phyloP scores from a whole-genome alignment of 352 stramenopile genomes.

The Phytophthora pisi region DNA sequence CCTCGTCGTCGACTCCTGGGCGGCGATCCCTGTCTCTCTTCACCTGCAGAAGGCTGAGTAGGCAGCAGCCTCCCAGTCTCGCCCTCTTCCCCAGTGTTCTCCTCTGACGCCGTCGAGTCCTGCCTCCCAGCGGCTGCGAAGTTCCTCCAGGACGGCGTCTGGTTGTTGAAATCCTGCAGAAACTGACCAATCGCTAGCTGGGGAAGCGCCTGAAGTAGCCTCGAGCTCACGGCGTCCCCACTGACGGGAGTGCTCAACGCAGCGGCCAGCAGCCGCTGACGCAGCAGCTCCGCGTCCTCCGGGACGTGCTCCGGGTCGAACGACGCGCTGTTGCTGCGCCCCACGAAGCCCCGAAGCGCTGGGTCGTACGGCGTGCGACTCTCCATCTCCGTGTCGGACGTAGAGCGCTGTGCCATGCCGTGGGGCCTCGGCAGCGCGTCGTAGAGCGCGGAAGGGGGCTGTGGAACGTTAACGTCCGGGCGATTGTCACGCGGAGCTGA shows the following conservation, averaged over 20 bases:
- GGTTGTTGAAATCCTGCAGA: slow-evolving; percentile 39
- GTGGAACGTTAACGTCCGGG: slow-evolving; percentile 4
- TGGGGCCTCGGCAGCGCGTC: slow-evolving; percentile 31
- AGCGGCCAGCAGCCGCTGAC: slow-evolving; percentile 17
- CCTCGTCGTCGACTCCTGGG: slow-evolving; percentile 23
- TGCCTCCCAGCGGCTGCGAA: slow-evolving; percentile 20
- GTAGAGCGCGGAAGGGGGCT: neutral
- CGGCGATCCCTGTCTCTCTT: slow-evolving; percentile 7
- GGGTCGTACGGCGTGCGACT: slow-evolving; percentile 9
- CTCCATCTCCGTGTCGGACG: slow-evolving; percentile 12
- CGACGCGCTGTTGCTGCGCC: slow-evolving; percentile 22
- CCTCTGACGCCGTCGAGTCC: slow-evolving; percentile 7
- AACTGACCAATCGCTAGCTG: slow-evolving; percentile 41
- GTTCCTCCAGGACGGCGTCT: slow-evolving; percentile 26
- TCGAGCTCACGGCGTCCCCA: slow-evolving; percentile 32
- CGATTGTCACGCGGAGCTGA: slow-evolving; percentile 6
- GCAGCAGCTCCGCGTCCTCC: slow-evolving; percentile 22
- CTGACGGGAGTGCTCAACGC: slow-evolving; percentile 32
- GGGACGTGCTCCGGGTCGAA: slow-evolving; percentile 13
- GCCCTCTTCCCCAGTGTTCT: slow-evolving; percentile 8
- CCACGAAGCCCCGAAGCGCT: slow-evolving; percentile 3
- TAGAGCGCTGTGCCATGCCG: slow-evolving; percentile 12
- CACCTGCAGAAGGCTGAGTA: slow-evolving; percentile 3
- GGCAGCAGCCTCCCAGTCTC: slow-evolving; percentile 22
- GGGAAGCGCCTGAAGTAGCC: slow-evolving; percentile 41